Evolutionary conservation across 2,329 filamentous ascomycete genomes (phyloP), one percentile per base, ranked within the genome.

Genomic region (Cercospora sesami): DNA sequence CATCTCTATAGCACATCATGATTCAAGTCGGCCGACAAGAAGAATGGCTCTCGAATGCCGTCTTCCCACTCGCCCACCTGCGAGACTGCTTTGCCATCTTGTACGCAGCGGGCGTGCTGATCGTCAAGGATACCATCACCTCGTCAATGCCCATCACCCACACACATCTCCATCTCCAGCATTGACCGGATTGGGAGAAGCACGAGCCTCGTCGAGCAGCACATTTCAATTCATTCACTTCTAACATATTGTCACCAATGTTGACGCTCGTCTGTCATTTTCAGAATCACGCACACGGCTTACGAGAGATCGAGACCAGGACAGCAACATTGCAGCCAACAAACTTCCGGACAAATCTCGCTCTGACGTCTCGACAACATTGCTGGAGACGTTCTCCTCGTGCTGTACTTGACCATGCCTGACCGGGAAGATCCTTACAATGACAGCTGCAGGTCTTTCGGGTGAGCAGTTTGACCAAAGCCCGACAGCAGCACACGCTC

Each of bases 61-160:
- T 53, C 48, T 10, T 53, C 39, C 18, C 23, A 2, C 33, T 61
- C 36, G 14, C 16, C 10, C 33, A 33, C 21, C 33, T 61, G 31
- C 59, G 39, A 21, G 33, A 45, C 59, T 26, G 23, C 36, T 16
- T 28, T 7, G 48, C 59, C 21, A 12, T 48, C 5, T n/a, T 61
- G 36, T 18, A 28, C 36, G 57, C n/a, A 36, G 57, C 14, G 12
- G 21, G 18, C 18, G 23, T 61, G 23, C 36, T 61, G 18, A 21
- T 61, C 59, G 39, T 61, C 28, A 36, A 42, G 39, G 59, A 61
- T 28, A 45, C 33, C 23, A 26, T 61, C 59, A 36, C 21, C 33
- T 28, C 12, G 48, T 30, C 59, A 42, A 61, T 14, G 39, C 33
- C 23, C n/a, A 36, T 12, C 31, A 61, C 36, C 21, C 9, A 45